Evolutionary conservation across 352 stramenopile species (phyloP).

Genomic region (Phytophthora sansomeana): DNA sequence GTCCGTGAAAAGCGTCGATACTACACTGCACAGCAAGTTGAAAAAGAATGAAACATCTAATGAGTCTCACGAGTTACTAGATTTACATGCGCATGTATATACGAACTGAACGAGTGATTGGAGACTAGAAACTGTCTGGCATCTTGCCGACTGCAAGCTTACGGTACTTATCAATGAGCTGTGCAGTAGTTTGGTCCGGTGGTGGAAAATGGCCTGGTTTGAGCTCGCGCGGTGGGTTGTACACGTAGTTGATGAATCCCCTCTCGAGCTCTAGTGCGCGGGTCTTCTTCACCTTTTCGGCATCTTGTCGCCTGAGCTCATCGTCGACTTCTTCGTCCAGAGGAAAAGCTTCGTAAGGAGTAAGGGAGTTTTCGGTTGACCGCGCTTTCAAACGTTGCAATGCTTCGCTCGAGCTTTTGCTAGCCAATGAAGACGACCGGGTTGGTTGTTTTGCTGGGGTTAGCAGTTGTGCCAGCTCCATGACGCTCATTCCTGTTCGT

Average conservation of each 20-base stretch:
- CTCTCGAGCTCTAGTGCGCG: slow-evolving; percentile 42
- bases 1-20: background rate
- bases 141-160: slow-evolving; percentile 83
- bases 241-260: slow-evolving; percentile 61
- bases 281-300: slow-evolving; percentile 15
- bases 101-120: background rate
- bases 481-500: slow-evolving; percentile 74
- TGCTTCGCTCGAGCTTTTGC: slow-evolving; percentile 27
- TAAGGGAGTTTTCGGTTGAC: slow-evolving; percentile 4
- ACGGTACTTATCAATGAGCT: slow-evolving; percentile 84
- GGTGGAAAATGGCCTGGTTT: slow-evolving; percentile 61
- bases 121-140: slow-evolving; percentile 34
- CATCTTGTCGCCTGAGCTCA: slow-evolving; percentile 24
- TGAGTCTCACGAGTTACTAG: background rate
- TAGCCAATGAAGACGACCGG: slow-evolving; percentile 15
- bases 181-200: slow-evolving; percentile 68
- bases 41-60: background rate
- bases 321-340: slow-evolving; percentile 29
- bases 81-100: too few species aligned
- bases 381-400: slow-evolving; percentile 17
- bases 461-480: slow-evolving; percentile 65
- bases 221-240: slow-evolving; percentile 54
- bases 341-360: slow-evolving; percentile 13
- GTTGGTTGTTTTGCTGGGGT: slow-evolving; percentile 41
- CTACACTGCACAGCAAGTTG: too few species aligned